Evolutionary conservation across 352 stramenopile genomes (phyloP), one percentile per base, ranked within the genome.

Genomic region (Pythium biforme): DNA sequence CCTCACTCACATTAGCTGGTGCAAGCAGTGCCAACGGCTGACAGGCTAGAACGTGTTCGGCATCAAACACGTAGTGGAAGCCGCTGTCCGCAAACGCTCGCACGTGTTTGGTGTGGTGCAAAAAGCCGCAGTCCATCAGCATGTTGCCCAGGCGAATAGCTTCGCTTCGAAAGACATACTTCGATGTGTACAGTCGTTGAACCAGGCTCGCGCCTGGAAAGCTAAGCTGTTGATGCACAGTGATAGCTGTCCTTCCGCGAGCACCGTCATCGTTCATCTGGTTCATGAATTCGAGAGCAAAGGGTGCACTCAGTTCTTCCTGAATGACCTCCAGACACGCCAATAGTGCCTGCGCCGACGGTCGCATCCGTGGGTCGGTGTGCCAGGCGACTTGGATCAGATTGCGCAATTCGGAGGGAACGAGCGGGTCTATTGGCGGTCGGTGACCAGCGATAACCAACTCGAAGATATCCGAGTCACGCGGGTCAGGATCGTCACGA

Each of bases 361-460:
- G 84, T 1, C 86, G 81, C 12, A 60, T 33, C 7, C 47, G 75
- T 15, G 84, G 72, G 27, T 92, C 72, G 0, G 64, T 55, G 7
- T 90, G 70, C 84, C 86, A 94, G 9, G 76, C 56, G 2, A 29
- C 62, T n/a, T 68, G 59, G 27, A 95, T 79, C 15, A 95, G 53
- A 19, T 90, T 67, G n/a, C 72, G 73, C n/a, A 95, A 48, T 14
- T 72, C 67, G 0, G 54, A 26, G n/a, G 79, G 66, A 9, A 91
- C 31, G 4, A 64, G 20, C 0, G 56, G 47, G n/a, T 79, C 74
- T 12, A 95, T 25, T 4, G 51, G 10, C 8, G 77, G 77, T 2
- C 77, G 77, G 1, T 75, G 55, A 22, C 77, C 77, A 22, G 75
- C 58, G 8, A 83, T 46, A 3, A 86, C 77, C 6, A 46, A 33